Conservation (phyloP, 768 basidiomycete species). For the Tremella mesenterica region DNA sequence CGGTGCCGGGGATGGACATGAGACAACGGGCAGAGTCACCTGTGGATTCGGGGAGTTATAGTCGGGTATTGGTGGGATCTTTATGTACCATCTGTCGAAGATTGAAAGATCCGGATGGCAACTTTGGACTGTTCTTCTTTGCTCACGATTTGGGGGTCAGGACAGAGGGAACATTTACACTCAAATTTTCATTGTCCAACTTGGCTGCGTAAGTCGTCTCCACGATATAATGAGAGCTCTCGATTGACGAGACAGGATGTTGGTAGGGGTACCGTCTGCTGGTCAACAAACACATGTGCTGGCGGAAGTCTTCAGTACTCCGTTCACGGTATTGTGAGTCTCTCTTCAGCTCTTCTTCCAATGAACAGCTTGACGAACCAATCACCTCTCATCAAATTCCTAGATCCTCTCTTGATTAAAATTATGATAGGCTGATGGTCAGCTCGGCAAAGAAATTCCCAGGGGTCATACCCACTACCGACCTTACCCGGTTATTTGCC, state of each 20-base stretch:
- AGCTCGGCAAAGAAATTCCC: constrained; percentile 86
- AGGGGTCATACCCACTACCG: constrained; percentile 54
- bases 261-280: not conserved
- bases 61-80: constrained; percentile 81
- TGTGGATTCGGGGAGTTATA: constrained; percentile 51
- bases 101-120: constrained; percentile 72
- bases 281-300: constrained; percentile 54
- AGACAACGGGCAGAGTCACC: not conserved
- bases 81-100: constrained; percentile 77
- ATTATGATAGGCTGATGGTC: not conserved
- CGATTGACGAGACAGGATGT: constrained; percentile 59
- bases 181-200: constrained; percentile 80
- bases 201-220: constrained; percentile 68
- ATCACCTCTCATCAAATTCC: constrained; percentile 80
- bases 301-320: constrained; percentile 71
- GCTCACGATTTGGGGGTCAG: constrained; percentile 90
- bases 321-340: constrained; percentile 63
- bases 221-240: not conserved
- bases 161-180: constrained; percentile 81
- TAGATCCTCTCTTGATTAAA: not conserved
- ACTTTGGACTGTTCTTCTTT: constrained; percentile 84
- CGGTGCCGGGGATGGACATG: not conserved
- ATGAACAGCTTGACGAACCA: not conserved
- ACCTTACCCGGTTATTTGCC: constrained; percentile 31
- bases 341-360: not conserved